Evolutionary conservation across 179 eudicot species (phyloP), one percentile per base, ranked within the genome.

Genomic region (Vitellaria paradoxa): DNA sequence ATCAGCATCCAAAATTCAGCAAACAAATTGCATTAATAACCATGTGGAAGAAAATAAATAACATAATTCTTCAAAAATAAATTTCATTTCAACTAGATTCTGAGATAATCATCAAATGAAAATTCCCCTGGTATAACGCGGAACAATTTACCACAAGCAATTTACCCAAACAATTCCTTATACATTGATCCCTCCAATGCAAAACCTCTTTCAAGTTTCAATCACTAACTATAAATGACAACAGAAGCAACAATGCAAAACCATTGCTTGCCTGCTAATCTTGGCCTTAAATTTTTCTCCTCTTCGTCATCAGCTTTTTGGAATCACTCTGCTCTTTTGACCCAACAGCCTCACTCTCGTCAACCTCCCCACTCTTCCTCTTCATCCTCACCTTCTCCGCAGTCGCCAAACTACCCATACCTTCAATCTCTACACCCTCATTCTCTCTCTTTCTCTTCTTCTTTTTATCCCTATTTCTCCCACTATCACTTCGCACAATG

Each of bases 361-460:
- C 65, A 57, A 76, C 55, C 66, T 71, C 74, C 68, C 82, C 76
- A 65, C 65, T 72, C 12, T 50, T 50, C 55, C 55, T 12, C 7
- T 50, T 30, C 37, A 0, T 30, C 37, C 37, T 30, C 37, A 2
- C 37, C 37, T 30, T 30, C 82, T 77, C 59, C 67, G 76, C 72
- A 59, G n/a, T 59, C 23, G 1, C 66, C 60, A 12, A 67, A 68
- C 45, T 47, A 74, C 64, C 68, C 78, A 30, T 30, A 30, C 72
- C 66, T 26, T 15, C 40, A 9, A 40, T 66, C 62, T 40, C 63
- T n/a, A 42, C 62, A 61, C 69, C 75, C 14, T 75, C 74, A 49
- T 53, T 62, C 21, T 45, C 37, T 30, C 2, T 53, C 52, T 46
- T 63, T 37, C 80, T 77, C 52, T 73, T 79, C 69, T 56, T 83